Evolutionary conservation across 352 stramenopile species (phyloP), one percentile per base, ranked within the genome.

Genomic region (Discostella stelligera): DNA sequence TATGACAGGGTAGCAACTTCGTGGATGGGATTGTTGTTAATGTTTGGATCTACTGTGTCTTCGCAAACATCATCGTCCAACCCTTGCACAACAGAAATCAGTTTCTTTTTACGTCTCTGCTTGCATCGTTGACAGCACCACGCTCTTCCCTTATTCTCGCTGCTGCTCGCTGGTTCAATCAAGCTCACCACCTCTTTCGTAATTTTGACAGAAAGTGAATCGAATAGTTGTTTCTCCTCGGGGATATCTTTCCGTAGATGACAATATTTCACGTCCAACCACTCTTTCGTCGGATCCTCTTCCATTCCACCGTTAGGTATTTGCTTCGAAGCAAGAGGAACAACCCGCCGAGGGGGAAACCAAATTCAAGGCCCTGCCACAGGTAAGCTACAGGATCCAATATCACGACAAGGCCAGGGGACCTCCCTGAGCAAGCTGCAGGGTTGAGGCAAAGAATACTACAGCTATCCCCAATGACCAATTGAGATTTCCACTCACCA

Each of bases 201-300:
- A 41, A 84, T 60, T 49, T 90, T 89, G 16, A 91, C 78, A 6
- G 72, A 71, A 6, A 91, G 54, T 21, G 59, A 67, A 37, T 80
- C 71, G 62, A 93, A 93, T 11, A 93, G 30, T 55, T 93, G 88
- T 11, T 61, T 5, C 55, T 87, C 63, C 7, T 79, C 20, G 11
- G 80, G 66, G 18, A 91, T 49, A 68, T 92, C 86, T 18, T 77
- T 66, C 20, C 88, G 63, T 21, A 93, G 61, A 37, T 81, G 52
- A 59, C 88, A 91, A 63, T 91, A 92, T 74, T 91, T 93, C 4
- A 92, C 67, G 66, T 93, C 80, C 8, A 93, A 53, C 66, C 60
- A 79, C 21, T 74, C 70, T 20, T 52, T 39, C 25, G 63, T 78
- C 6, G 61, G 49, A 60, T 77, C 55, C 1, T 55, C 18, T 0